phyloP scores from a whole-genome alignment of 352 stramenopile genomes.

The Globisporangium lucens region DNA sequence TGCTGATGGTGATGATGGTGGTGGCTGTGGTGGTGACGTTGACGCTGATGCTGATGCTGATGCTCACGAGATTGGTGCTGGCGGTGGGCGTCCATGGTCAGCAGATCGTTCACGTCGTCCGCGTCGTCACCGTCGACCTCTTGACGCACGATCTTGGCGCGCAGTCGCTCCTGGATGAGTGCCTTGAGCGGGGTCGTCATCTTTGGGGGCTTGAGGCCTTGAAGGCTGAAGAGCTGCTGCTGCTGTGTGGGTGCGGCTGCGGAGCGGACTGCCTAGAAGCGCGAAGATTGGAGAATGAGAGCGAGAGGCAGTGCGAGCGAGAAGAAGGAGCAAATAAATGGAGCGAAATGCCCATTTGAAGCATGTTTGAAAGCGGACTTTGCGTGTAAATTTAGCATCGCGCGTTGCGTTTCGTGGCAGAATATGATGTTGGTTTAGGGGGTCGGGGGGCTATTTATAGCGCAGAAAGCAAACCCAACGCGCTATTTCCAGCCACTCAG shows the following conservation, averaged over 20 bases:
- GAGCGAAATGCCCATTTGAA: background rate
- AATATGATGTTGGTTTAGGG: background rate
- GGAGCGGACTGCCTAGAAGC: background rate
- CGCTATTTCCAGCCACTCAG: background rate
- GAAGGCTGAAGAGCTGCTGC: background rate
- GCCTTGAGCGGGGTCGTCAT: constrained; percentile 70
- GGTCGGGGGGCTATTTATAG: background rate
- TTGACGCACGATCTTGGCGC: constrained; percentile 59
- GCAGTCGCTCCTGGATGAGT: constrained; percentile 69
- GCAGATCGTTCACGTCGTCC: constrained; percentile 7
- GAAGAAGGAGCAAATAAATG: background rate
- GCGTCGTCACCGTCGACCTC: constrained; percentile 21
- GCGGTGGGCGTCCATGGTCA: constrained; percentile 3
- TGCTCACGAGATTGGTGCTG: background rate
- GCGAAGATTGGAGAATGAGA: background rate
- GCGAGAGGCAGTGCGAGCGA: background rate
- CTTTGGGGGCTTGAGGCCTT: background rate
- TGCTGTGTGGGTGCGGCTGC: no score
- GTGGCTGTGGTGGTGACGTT: constrained; percentile 17
- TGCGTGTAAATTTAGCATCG: background rate
- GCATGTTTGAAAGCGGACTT: background rate
- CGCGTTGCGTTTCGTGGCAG: constrained; percentile 2
- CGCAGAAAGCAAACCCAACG: background rate
- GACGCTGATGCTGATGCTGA: constrained; percentile 15
- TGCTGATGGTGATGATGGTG: constrained; percentile 8